Percentiles rank a stretch among this genome's conserved stretches.
These are phyloP conservation scores for Hysterangium stoloniferum DNA, from an alignment of 768 basidiomycete genomes.

Conservation along the genomic window DNA sequence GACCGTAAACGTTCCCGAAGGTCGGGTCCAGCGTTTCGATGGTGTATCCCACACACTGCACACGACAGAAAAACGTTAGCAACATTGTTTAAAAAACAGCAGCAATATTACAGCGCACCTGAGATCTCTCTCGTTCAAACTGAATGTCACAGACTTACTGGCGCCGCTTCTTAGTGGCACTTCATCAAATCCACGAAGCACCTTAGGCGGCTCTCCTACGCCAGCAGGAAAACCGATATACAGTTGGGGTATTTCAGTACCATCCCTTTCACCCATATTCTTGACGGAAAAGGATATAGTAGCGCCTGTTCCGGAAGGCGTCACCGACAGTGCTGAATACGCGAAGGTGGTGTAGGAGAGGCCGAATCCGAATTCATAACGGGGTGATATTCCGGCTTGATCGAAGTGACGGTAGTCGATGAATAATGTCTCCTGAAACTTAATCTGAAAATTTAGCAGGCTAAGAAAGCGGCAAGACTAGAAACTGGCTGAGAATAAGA, in stretches of 20 bases:
- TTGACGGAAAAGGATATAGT: constrained; percentile 35
- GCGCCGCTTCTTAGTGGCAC: constrained; percentile 32
- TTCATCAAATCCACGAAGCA: constrained; percentile 46
- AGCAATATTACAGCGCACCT: constrained; percentile 28
- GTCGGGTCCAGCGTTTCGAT: constrained; percentile 42
- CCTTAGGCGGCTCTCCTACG: constrained; percentile 41
- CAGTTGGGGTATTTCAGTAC: constrained; percentile 46
- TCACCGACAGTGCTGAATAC: constrained; percentile 44
- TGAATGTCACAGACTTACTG: constrained; percentile 30
- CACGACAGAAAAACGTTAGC: constrained; percentile 15
- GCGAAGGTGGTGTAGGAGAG: constrained; percentile 67
- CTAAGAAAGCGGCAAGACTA: not conserved
- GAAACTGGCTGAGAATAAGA: not conserved
- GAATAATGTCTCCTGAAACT: constrained; percentile 26
- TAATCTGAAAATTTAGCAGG: constrained; percentile 28
- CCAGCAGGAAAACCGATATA: constrained; percentile 42
- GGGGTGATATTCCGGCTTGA: constrained; percentile 60
- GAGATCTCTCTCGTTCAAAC: constrained; percentile 34
- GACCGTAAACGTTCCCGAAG: constrained; percentile 43
- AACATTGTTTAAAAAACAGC: not conserved
- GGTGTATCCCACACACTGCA: constrained; percentile 45
- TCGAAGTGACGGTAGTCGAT: constrained; percentile 21
- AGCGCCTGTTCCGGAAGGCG: constrained; percentile 26
- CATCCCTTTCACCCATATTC: constrained; percentile 42
- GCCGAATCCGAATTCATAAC: constrained; percentile 70